Conservation (phyloP, 352 stramenopile species). For the Pythium aristosporum region DNA sequence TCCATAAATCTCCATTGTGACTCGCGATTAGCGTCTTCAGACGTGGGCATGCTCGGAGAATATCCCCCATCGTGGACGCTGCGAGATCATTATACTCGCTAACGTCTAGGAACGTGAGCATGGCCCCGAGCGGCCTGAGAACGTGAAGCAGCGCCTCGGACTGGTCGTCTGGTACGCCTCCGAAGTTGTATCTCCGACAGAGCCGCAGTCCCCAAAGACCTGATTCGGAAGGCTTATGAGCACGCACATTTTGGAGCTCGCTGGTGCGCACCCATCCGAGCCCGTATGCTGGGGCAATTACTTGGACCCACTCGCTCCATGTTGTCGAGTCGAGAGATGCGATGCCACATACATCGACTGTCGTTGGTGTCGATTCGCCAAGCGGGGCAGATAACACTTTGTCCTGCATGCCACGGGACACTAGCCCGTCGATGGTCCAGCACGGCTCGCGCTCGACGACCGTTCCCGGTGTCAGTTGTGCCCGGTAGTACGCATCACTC, state of each 20-base stretch:
- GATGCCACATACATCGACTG: conserved; percentile 6
- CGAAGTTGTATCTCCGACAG: too few relatives aligned
- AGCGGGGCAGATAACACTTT: too few relatives aligned
- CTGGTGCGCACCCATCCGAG: not conserved
- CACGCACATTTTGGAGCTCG: not conserved
- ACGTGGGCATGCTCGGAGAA: not conserved
- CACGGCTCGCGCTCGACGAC: not conserved
- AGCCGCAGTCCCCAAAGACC: too few relatives aligned
- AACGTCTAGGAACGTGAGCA: not conserved
- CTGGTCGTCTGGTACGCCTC: too few relatives aligned
- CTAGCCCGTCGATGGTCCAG: not conserved
- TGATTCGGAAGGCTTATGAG: not conserved
- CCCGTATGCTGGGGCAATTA: conserved; percentile 2
- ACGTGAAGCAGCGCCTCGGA: too few relatives aligned
- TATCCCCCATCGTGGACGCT: not conserved
- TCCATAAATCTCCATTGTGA: not conserved
- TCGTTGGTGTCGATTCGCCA: too few relatives aligned
- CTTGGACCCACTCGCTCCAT: conserved; percentile 7
- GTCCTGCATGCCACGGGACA: not conserved
- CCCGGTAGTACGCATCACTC: conserved; percentile 5
- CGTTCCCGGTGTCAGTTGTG: too few relatives aligned
- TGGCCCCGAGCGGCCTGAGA: not conserved
- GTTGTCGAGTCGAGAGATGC: not conserved
- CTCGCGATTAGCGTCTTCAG: not conserved
- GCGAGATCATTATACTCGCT: not conserved